These are phyloP conservation scores for Zygotorulaspora sp. DNA, from an alignment of 805 yeast species.

Conservation along the genomic window DNA sequence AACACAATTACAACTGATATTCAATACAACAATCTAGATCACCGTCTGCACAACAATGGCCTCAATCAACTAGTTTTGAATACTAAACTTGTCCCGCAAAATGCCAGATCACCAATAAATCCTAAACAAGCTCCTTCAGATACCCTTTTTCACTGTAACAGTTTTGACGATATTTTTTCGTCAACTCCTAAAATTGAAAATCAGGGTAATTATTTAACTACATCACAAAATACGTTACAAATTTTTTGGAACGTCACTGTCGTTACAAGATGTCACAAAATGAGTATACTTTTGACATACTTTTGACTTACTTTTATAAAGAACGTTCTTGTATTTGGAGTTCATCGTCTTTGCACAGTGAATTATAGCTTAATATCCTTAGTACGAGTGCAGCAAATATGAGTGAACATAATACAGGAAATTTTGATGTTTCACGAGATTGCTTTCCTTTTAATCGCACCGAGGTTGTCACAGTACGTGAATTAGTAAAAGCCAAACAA, in stretches of 20 bases:
- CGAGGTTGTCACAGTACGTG: constrained; percentile 21
- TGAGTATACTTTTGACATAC: too few species aligned
- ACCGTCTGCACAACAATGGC: neutral
- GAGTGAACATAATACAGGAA: too few species aligned
- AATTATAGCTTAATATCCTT: too few species aligned
- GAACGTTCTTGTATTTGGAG: too few species aligned
- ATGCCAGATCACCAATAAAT: neutral
- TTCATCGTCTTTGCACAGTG: too few species aligned
- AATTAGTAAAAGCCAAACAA: constrained; percentile 28
- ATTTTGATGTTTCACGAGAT: too few species aligned
- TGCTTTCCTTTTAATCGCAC: too few species aligned
- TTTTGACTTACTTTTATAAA: too few species aligned
- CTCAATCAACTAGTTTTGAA: neutral
- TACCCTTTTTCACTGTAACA: neutral
- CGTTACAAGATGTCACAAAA: neutral
- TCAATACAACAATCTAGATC: neutral
- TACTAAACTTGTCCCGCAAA: neutral
- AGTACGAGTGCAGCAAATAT: too few species aligned
- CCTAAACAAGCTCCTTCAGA: constrained; percentile 1
- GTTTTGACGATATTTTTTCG: constrained; percentile 1
- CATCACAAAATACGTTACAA: too few species aligned
- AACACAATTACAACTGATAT: neutral
- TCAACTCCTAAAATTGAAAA: neutral
- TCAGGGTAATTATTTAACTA: neutral
- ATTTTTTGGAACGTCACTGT: too few species aligned